A percentile compares a stretch with the other conserved stretches of the same genome.
phyloP scores from a whole-genome alignment of 305 asterid genomes.

The Fraxinus floribunda region DNA sequence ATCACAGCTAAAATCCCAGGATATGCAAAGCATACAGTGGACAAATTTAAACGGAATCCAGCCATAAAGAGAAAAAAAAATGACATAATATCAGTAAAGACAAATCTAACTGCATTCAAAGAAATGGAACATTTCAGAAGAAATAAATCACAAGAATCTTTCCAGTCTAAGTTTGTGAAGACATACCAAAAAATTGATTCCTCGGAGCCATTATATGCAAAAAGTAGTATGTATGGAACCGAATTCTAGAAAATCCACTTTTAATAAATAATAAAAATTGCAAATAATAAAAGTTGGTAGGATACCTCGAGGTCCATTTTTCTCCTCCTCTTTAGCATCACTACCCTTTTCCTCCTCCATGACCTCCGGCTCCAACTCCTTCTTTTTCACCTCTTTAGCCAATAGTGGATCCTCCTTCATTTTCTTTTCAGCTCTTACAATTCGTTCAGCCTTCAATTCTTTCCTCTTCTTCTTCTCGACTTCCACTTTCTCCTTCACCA shows the following conservation, averaged over 20 bases:
- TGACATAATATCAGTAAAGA: not conserved
- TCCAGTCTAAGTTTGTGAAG: not conserved
- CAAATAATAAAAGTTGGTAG: not conserved
- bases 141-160: not conserved
- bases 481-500: constrained; percentile 53
- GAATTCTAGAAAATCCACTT: not conserved
- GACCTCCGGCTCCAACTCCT: not conserved
- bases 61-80: not conserved
- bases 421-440: not conserved
- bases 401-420: constrained; percentile 1
- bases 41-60: not conserved
- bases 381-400: not conserved
- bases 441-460: not conserved
- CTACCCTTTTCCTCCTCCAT: not conserved
- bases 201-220: not conserved
- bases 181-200: not conserved
- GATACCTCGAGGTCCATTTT: constrained; percentile 13
- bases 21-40: not conserved
- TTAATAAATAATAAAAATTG: not conserved
- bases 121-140: not conserved
- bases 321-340: not conserved
- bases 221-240: not conserved
- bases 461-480: constrained; percentile 41
- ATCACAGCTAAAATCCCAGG: not conserved
- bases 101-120: not conserved